phyloP scores from a whole-genome alignment of 2,329 filamentous ascomycete species.

The Fusarium sp. region DNA sequence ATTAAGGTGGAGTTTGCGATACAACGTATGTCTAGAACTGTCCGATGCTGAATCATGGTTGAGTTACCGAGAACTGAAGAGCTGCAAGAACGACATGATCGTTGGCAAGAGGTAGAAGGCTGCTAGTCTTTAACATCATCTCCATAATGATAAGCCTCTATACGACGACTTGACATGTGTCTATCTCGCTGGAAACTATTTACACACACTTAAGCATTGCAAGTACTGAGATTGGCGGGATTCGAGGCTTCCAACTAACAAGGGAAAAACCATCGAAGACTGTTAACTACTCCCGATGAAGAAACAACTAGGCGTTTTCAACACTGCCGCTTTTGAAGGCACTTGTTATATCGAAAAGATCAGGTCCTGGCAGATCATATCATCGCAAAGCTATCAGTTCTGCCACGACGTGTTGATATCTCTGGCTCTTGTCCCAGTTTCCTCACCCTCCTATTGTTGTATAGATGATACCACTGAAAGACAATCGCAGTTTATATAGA shows the following conservation, averaged over 20 bases:
- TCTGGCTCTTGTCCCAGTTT: not conserved
- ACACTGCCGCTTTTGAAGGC: not conserved
- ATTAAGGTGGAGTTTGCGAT: too few relatives aligned
- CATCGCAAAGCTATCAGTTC: not conserved
- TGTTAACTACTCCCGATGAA: not conserved
- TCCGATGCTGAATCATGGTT: too few relatives aligned
- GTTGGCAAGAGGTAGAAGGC: too few relatives aligned
- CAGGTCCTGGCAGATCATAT: not conserved
- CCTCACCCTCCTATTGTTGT: not conserved
- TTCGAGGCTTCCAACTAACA: not conserved
- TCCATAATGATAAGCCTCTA: constrained; percentile 13
- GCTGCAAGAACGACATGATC: too few relatives aligned
- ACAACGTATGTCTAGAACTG: too few relatives aligned
- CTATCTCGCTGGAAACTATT: not conserved
- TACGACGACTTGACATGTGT: constrained; percentile 19
- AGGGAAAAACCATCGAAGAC: constrained; percentile 11
- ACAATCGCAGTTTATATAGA: too few relatives aligned
- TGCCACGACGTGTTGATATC: not conserved
- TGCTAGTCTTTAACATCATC: too few relatives aligned
- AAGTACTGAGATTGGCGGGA: too few relatives aligned
- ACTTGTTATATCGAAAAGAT: not conserved
- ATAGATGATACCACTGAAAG: not conserved
- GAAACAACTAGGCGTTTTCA: not conserved
- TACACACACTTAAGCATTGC: too few relatives aligned
- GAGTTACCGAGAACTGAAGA: too few relatives aligned